Base-by-base conservation (phyloP, 345 rosid species). In the Punica granatum region DNA sequence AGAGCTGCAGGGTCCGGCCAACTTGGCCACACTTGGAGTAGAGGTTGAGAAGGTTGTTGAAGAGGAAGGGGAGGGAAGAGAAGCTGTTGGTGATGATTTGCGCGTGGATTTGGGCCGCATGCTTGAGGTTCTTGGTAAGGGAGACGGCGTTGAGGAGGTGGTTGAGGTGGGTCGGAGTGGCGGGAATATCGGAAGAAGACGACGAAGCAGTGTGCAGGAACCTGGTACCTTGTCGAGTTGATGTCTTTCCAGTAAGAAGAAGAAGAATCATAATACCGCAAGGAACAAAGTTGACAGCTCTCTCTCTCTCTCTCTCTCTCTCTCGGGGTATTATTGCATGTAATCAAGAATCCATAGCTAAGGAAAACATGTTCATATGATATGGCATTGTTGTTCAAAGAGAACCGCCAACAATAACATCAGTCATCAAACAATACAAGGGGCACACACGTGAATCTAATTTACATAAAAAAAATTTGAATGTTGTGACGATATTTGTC, bases 21-120 rank as follows among this genome's bases (percentile, higher is more conserved):
- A 67, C 49, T 7, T 51, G 75, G 31, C 77, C 79, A 31, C 81
- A 75, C 32, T 62, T 64, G 71, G 80, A 42, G 63, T 78, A 78
- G 23, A 51, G 41, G 73, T 49, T 69, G 71, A 79, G 80, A 70
- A 82, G 83, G 71, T 64, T 67, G 80, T 76, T 76, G 79, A 82
- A 74, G 70, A 79, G 70, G 35, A 71, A 58, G 46, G 78, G 70
- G 65, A 67, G 42, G 60, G 75, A 72, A 30, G 36, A 25, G 72
- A 56, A 56, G 67, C 14, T 23, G 73, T 53, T 78, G 61, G 77
- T 21, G 72, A 77, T 43, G 78, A 79, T 61, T 65, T 76, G 80
- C 72, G 79, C 56, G 68, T 72, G 82, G 36, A 74, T 60, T 67
- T 75, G 80, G 70, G 65, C 43, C 8, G 66, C 81, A 48, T 75